A percentile compares a stretch with the other conserved stretches of the same genome.
phyloP scores from a whole-genome alignment of 1,139 yeast genomes.

The Pichia terricola region DNA sequence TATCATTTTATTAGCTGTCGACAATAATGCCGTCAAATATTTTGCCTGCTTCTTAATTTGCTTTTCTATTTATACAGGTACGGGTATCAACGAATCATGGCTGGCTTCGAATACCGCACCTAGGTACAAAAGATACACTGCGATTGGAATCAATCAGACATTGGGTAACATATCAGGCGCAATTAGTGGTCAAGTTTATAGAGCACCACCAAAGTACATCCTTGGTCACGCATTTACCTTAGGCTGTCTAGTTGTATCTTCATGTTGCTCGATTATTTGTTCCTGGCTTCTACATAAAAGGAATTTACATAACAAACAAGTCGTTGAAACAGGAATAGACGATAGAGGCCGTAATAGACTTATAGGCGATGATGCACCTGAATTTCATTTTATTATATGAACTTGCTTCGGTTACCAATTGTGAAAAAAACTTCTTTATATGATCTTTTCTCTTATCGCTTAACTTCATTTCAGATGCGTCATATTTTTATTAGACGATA shows the following conservation, averaged over 20 bases:
- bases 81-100: conserved; percentile 9
- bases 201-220: conserved; percentile 4
- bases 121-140: conserved; percentile 6
- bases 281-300: conserved; percentile 4
- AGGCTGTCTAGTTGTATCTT: conserved; percentile 5
- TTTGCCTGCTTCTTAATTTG: conserved; percentile 7
- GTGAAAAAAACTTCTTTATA: too few relatives aligned
- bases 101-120: conserved; percentile 6
- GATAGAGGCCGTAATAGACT: conserved; percentile 4
- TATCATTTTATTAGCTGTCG: conserved; percentile 3
- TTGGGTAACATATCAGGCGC: conserved; percentile 8
- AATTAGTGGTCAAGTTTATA: conserved; percentile 8
- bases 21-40: conserved; percentile 5
- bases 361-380: conserved; percentile 7
- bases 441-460: too few relatives aligned
- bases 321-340: conserved; percentile 6
- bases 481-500: too few relatives aligned
- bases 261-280: conserved; percentile 1
- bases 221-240: conserved; percentile 8
- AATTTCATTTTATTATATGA: conserved; percentile 4
- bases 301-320: conserved; percentile 3
- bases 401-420: not conserved
- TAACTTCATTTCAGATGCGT: too few relatives aligned
- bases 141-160: conserved; percentile 6
- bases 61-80: conserved; percentile 7